These are phyloP conservation scores for Chlorociboria aeruginascens DNA, from an alignment of 495 filamentous ascomycete genomes.

Conservation along the genomic window DNA sequence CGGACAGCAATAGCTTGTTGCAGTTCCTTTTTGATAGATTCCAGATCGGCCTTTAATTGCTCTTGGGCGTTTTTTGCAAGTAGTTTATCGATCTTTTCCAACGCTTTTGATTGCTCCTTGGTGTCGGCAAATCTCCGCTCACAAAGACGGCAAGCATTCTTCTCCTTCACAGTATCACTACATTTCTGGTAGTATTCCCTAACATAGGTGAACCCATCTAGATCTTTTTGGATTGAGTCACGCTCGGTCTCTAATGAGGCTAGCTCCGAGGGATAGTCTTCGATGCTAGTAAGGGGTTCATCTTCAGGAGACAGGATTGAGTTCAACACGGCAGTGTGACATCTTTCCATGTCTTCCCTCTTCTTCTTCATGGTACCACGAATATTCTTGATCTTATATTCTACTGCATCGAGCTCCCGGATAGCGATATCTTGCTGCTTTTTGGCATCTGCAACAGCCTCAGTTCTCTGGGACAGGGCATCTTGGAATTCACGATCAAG, in stretches of 20 bases:
- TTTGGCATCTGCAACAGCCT: conserved; percentile 44
- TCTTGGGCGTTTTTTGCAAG: conserved; percentile 43
- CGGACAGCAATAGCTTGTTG: conserved; percentile 44
- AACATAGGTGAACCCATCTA: conserved; percentile 47
- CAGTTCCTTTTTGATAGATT: conserved; percentile 39
- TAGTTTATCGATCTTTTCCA: conserved; percentile 47
- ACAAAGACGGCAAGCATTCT: conserved; percentile 64
- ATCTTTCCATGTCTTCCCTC: conserved; percentile 48
- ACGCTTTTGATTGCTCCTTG: conserved; percentile 43
- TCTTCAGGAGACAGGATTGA: conserved; percentile 21
- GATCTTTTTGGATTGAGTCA: conserved; percentile 47
- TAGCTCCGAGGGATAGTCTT: conserved; percentile 30
- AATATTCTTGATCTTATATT: conserved; percentile 59
- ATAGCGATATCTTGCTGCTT: conserved; percentile 54
- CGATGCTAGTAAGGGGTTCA: conserved; percentile 18
- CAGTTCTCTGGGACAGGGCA: conserved; percentile 42
- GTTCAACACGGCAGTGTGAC: conserved; percentile 36
- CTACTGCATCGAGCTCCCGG: conserved; percentile 64
- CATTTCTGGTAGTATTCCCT: conserved; percentile 52
- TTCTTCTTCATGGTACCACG: conserved; percentile 51
- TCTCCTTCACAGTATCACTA: conserved; percentile 41
- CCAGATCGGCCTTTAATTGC: conserved; percentile 40
- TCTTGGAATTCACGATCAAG: conserved; percentile 63
- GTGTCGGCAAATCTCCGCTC: conserved; percentile 46
- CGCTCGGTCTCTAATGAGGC: conserved; percentile 43